Base-by-base conservation (phyloP, 2,329 filamentous ascomycete species). In the Colletotrichum graminicola region DNA sequence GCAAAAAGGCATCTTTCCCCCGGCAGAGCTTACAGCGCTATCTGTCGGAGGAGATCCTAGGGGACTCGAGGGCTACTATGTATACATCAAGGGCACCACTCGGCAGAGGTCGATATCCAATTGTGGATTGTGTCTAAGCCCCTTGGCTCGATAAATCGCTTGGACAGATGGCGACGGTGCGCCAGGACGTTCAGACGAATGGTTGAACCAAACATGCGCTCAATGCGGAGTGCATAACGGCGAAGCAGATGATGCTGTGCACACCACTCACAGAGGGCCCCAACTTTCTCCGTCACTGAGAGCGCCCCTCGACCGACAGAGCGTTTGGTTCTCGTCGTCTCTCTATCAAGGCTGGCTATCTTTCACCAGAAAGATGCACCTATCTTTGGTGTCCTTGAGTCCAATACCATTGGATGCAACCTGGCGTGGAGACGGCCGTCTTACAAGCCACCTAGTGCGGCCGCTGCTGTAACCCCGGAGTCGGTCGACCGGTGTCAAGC, bases 221-320 rank as follows among this genome's bases (percentile, higher is more conserved):
- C 2, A 39, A 51, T 68, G 66, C 60, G 66, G 66, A 64, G 59
- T 68, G 43, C 52, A 57, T 34, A 62, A 62, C 43, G 18, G 23
- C 43, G 18, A 57, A 63, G 39, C 34, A 26, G 36, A 43, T n/a
- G 32, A 51, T 51, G n/a, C 16, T 32, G 47, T 36, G 32, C 59
- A 62, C 32, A 36, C 14, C 29, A 62, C 29, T 34, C 43, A n/a
- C 41, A 43, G 18, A 12, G 8, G 21, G 32, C 47, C 14, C 32
- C 21, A 12, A 23, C 45, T 12, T 14, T 62, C 43, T 36, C 45
- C 14, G 29, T 61, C 43, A 36, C 29, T 47, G 21, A n/a, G n/a
- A 47, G 8, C 45, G 21, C 8, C 43, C 14, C 39, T n/a, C n/a
- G n/a, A n/a, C n/a, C 29, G 12, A 61, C 47, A 12, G 11, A 14